phyloP scores from a whole-genome alignment of 352 stramenopile species.

The Phytopythium delawarense region DNA sequence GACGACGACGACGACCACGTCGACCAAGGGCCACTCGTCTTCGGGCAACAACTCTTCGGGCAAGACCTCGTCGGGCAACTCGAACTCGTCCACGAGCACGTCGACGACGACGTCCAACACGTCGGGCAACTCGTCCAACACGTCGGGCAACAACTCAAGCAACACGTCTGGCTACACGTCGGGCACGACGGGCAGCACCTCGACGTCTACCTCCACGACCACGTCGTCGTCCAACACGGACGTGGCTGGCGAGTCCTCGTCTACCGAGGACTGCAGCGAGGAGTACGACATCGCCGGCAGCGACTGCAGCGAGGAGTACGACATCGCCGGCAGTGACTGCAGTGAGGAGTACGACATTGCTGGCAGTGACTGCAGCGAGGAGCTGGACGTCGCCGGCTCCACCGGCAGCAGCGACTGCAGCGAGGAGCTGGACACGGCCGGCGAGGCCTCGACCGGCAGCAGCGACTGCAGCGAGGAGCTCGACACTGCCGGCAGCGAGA shows the following conservation, averaged over 20 bases:
- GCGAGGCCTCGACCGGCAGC: conserved; percentile 24
- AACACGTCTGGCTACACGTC: conserved; percentile 6
- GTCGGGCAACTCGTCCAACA: conserved; percentile 1
- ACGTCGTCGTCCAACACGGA: conserved; percentile 9
- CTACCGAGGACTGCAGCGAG: conserved; percentile 9
- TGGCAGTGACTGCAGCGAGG: conserved; percentile 22
- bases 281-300: conserved; percentile 25
- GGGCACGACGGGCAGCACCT: conserved; percentile 4
- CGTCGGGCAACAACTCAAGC: conserved; percentile 1
- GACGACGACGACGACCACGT: background rate
- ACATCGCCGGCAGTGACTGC: conserved; percentile 20
- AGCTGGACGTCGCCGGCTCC: conserved; percentile 20
- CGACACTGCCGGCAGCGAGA: conserved; percentile 15
- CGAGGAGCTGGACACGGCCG: conserved; percentile 14
- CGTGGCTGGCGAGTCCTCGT: conserved; percentile 7
- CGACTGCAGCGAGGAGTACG: conserved; percentile 18
- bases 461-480: conserved; percentile 31
- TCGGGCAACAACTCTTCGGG: background rate
- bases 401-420: conserved; percentile 15
- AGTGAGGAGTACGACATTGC: conserved; percentile 22
- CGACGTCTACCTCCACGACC: conserved; percentile 7
- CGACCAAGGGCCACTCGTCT: conserved; percentile 1
- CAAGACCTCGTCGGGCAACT: conserved; percentile 5
- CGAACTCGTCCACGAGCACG: conserved; percentile 6
- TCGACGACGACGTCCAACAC: conserved; percentile 7